phyloP scores from a whole-genome alignment of 176 grass and related monocot genomes.

The Aegilops bicornis region DNA sequence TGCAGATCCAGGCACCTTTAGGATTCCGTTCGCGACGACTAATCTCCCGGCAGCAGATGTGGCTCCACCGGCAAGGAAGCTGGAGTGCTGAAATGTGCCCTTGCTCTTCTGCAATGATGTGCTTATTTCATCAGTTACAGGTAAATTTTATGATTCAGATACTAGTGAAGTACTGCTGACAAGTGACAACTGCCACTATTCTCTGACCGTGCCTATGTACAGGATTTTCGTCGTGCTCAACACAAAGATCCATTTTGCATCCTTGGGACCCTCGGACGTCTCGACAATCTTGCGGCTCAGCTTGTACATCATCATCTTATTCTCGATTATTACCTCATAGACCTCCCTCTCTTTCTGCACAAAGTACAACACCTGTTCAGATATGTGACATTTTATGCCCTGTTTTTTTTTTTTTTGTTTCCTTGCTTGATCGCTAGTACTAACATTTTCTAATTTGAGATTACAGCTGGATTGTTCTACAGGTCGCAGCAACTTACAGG shows the following conservation, averaged over 20 bases:
- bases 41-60: slow-evolving; percentile 91
- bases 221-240: slow-evolving; percentile 79
- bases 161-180: not conserved
- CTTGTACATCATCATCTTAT: slow-evolving; percentile 72
- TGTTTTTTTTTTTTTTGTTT: not conserved
- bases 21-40: slow-evolving; percentile 56
- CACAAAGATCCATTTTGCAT: slow-evolving; percentile 95
- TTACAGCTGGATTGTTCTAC: not conserved
- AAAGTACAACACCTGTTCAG: not conserved
- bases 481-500: slow-evolving; percentile 58
- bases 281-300: slow-evolving; percentile 61
- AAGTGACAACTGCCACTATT: not conserved
- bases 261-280: slow-evolving; percentile 53
- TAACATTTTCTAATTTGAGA: not conserved
- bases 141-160: not conserved
- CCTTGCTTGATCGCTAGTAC: not conserved
- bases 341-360: slow-evolving; percentile 90
- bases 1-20: slow-evolving; percentile 46
- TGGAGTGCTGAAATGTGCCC: slow-evolving; percentile 97
- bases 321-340: slow-evolving; percentile 69
- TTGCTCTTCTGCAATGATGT: slow-evolving; percentile 74
- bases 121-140: slow-evolving; percentile 21
- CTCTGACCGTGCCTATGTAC: slow-evolving; percentile 61
- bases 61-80: slow-evolving; percentile 97
- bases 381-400: not conserved